Evolutionary conservation across 192 early-diverging fungal genomes (phyloP).

Genomic region (Tieghemiomyces parasiticus): DNA sequence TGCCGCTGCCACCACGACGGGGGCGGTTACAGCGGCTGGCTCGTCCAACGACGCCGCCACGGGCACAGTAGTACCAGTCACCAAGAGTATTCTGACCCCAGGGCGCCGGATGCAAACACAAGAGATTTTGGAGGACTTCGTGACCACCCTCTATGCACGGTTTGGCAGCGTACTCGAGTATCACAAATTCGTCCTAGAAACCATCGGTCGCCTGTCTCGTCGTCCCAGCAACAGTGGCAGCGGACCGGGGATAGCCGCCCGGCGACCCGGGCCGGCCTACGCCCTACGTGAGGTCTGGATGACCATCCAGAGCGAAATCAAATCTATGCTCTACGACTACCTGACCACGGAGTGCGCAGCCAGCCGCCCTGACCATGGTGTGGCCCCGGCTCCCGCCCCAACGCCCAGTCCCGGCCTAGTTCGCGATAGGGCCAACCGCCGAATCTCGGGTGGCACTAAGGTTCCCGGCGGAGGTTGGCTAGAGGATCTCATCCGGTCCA

Average conservation of each 20-base stretch:
- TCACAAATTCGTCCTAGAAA: constrained; percentile 49
- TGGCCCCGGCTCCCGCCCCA: too few relatives aligned
- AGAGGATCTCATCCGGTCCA: neutral
- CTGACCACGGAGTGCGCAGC: constrained; percentile 15
- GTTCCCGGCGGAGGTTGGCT: neutral
- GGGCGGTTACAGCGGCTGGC: neutral
- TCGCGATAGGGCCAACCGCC: too few relatives aligned
- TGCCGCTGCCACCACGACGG: neutral
- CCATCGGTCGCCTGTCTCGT: constrained; percentile 34
- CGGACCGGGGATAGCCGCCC: too few relatives aligned
- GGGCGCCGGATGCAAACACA: constrained; percentile 16
- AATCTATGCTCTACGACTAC: constrained; percentile 27
- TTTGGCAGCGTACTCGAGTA: constrained; percentile 58
- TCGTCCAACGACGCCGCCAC: neutral
- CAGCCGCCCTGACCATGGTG: neutral
- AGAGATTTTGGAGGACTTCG: constrained; percentile 57
- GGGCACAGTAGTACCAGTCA: neutral
- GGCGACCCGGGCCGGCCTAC: constrained; percentile 11
- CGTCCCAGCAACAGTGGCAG: constrained; percentile 22
- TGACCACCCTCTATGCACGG: constrained; percentile 62
- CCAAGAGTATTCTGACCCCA: neutral
- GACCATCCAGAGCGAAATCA: constrained; percentile 26
- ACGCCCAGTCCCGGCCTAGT: neutral
- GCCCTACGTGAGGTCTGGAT: constrained; percentile 29
- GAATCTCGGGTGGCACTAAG: neutral